Percentiles rank a stretch among this genome's conserved stretches.
Conservation (phyloP, 805 yeast species). For the Starmera quercuum region DNA sequence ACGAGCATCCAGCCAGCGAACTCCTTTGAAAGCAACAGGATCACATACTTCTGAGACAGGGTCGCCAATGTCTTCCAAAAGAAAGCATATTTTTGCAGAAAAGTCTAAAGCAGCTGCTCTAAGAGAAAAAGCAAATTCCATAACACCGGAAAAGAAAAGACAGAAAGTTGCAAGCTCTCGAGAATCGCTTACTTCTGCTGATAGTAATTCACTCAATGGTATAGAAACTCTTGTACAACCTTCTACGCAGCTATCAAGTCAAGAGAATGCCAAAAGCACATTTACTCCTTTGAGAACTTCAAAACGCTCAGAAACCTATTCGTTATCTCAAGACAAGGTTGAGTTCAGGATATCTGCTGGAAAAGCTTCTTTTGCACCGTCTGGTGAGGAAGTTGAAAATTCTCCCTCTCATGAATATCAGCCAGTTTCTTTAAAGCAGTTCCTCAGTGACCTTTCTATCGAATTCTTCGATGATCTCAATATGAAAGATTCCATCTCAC, state of each 20-base stretch:
- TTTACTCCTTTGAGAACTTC: slow-evolving; percentile 19
- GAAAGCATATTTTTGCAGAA: slow-evolving; percentile 4
- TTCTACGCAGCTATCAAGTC: neutral
- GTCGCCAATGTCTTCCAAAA: slow-evolving; percentile 19
- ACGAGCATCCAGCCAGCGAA: too few relatives aligned
- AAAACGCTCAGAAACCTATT: slow-evolving; percentile 7
- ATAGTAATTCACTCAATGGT: neutral
- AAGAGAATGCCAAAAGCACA: slow-evolving; percentile 8
- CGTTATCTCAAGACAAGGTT: slow-evolving; percentile 9
- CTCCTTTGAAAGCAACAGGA: slow-evolving; percentile 18
- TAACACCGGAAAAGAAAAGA: slow-evolving; percentile 17
- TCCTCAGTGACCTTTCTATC: slow-evolving; percentile 16
- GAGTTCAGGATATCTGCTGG: slow-evolving; percentile 10
- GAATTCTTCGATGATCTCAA: slow-evolving; percentile 21
- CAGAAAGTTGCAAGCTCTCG: neutral
- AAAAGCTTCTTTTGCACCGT: slow-evolving; percentile 15
- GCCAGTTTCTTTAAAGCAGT: slow-evolving; percentile 17
- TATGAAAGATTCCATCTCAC: slow-evolving; percentile 16
- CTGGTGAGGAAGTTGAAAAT: slow-evolving; percentile 11
- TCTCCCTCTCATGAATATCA: slow-evolving; percentile 7
- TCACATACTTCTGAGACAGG: slow-evolving; percentile 23
- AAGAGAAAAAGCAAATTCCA: slow-evolving; percentile 16
- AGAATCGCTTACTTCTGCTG: slow-evolving; percentile 2
- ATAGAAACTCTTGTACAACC: too few relatives aligned
- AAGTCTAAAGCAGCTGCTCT: slow-evolving; percentile 9